These are phyloP conservation scores for Dipteronia sinensis DNA, from an alignment of 345 rosid species.

Conservation along the genomic window DNA sequence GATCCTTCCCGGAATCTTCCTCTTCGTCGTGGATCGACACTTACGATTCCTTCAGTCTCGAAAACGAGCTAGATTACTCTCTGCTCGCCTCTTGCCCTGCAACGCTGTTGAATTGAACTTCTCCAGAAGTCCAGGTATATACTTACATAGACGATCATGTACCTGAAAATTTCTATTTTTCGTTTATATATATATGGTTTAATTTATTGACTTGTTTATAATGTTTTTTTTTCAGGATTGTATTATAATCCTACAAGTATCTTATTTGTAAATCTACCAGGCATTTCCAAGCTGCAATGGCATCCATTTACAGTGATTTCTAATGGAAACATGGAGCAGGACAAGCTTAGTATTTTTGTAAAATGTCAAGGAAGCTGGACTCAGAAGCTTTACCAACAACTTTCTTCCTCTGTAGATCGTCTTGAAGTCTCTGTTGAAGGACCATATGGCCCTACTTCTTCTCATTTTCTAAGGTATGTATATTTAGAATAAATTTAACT, in stretches of 20 bases:
- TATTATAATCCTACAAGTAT: constrained; percentile 31
- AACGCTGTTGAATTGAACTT: constrained; percentile 53
- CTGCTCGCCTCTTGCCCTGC: constrained; percentile 58
- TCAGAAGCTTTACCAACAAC: constrained; percentile 41
- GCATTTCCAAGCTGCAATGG: constrained; percentile 47
- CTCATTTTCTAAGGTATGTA: constrained; percentile 45
- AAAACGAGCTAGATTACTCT: constrained; percentile 39
- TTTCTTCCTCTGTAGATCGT: constrained; percentile 45
- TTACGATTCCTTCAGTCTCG: constrained; percentile 66
- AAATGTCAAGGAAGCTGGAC: constrained; percentile 54
- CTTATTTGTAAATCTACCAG: constrained; percentile 46
- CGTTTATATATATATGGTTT: too few relatives aligned
- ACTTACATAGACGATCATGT: too few relatives aligned
- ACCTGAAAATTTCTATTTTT: too few relatives aligned
- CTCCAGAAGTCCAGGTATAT: constrained; percentile 45
- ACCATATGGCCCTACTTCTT: constrained; percentile 68
- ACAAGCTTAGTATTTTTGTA: constrained; percentile 31
- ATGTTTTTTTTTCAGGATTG: constrained; percentile 14
- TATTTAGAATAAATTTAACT: too few relatives aligned
- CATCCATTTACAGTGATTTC: constrained; percentile 47
- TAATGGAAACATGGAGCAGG: constrained; percentile 37
- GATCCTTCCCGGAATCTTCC: constrained; percentile 66
- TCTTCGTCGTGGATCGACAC: constrained; percentile 65
- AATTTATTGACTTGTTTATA: too few relatives aligned
- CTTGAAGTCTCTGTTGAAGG: constrained; percentile 72